Evolutionary conservation across 306 rosid genomes (phyloP), one percentile per base, ranked within the genome.

Genomic region (Gleditsia sinensis): DNA sequence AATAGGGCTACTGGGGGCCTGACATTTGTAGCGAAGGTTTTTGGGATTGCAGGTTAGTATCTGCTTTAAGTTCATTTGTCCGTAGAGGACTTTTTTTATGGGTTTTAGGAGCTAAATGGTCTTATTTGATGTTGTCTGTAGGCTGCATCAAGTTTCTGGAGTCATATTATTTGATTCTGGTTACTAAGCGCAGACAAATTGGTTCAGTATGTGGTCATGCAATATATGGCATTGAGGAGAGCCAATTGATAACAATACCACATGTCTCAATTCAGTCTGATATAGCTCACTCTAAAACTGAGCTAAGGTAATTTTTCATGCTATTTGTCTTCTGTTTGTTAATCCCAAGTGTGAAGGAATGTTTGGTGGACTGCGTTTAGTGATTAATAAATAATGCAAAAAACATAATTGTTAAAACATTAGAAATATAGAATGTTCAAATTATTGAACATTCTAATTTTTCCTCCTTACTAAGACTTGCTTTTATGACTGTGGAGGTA

Each of bases 81-180:
- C 54, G 42, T 14, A n/a, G 55, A 6, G 17, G 13, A 43, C 19
- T 43, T 14, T 43, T 39, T 45, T 12, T n/a, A 3, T 0, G 23
- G 5, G 0, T 19, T 49, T 49, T 9, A n/a, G 16, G 10, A 42
- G 14, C 27, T 20, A 46, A 46, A 25, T 67, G 61, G 53, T 66
- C 36, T n/a, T 49, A 20, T 72, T 9, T 71, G 54, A 39, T 48
- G 28, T 24, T 75, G 43, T 14, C 68, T 49, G 25, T 76, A 92
- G 98, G 98, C 53, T 94, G 98, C 84, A 86, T 94, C 65, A 94
- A 83, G 82, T 94, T 92, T 75, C 84, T 94, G 60, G 98, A 94
- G 80, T 91, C 96, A 3, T 94, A 90, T 83, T 94, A 94, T 76
- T 71, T 94, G 87, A 92, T 94, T 78, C 83, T 91, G 59, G 91